These are phyloP conservation scores for Viridothelium virens DNA, from an alignment of 495 filamentous ascomycete genomes.

Conservation along the genomic window DNA sequence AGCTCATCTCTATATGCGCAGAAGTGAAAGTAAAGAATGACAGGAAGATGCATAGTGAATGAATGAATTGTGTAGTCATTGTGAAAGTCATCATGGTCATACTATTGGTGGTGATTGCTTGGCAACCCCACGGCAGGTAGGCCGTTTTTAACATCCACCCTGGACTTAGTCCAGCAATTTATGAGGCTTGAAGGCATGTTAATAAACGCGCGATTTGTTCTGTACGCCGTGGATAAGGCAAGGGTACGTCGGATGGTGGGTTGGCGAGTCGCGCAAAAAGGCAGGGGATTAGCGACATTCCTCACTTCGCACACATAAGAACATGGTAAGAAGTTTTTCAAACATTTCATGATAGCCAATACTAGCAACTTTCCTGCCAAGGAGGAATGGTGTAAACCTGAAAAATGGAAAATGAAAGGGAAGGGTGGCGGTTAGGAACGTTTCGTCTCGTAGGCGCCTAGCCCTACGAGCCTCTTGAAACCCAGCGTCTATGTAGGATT, in stretches of 20 bases:
- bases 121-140: background rate
- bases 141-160: background rate
- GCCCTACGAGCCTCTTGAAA: no score
- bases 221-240: background rate
- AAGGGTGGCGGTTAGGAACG: no score
- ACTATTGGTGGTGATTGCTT: background rate
- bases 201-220: background rate
- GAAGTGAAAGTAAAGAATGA: slow-evolving; percentile 22
- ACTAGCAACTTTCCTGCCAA: background rate
- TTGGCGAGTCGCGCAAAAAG: background rate
- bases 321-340: background rate
- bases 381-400: background rate
- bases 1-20: slow-evolving; percentile 55
- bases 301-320: background rate
- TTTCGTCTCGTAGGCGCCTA: no score
- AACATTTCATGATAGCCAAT: background rate
- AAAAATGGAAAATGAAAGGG: no score
- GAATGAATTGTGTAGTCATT: background rate
- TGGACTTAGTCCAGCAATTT: background rate
- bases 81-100: slow-evolving; percentile 1
- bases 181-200: background rate
- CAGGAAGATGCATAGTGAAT: background rate
- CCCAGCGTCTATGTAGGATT: no score
- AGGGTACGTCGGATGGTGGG: background rate
- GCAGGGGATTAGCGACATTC: background rate